Conservation (phyloP, 2,329 filamentous ascomycete species). For the Madurella mycetomatis region DNA sequence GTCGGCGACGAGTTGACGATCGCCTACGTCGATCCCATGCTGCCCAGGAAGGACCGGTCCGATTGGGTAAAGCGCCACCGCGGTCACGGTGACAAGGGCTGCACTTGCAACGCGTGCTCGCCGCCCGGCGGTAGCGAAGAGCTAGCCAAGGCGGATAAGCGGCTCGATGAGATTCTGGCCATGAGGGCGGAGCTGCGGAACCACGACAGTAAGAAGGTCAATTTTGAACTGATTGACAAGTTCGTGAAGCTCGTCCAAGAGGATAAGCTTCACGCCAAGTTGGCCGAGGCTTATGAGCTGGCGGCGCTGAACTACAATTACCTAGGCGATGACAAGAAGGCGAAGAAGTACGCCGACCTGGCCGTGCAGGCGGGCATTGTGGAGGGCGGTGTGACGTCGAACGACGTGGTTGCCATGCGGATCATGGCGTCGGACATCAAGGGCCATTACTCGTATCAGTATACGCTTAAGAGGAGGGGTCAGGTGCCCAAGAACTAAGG, state of each 20-base stretch:
- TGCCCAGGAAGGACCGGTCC: slow-evolving; percentile 27
- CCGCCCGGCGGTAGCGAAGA: slow-evolving; percentile 3
- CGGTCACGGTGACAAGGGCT: slow-evolving; percentile 31
- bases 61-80: slow-evolving; percentile 27
- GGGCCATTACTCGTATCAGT: slow-evolving; percentile 30
- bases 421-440: slow-evolving; percentile 31
- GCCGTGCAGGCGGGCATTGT: slow-evolving; percentile 34
- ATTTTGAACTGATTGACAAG: slow-evolving; percentile 29
- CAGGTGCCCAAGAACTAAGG: background rate
- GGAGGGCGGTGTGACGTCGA: slow-evolving; percentile 34
- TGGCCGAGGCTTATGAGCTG: slow-evolving; percentile 38
- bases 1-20: slow-evolving; percentile 38
- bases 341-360: slow-evolving; percentile 33
- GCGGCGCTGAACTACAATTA: slow-evolving; percentile 39
- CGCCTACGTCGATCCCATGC: slow-evolving; percentile 35
- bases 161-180: slow-evolving; percentile 26
- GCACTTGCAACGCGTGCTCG: slow-evolving; percentile 35
- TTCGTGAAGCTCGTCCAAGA: slow-evolving; percentile 32
- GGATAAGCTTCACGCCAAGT: slow-evolving; percentile 35
- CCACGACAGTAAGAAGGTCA: slow-evolving; percentile 24
- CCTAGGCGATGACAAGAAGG: slow-evolving; percentile 30
- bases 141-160: slow-evolving; percentile 27
- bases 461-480: slow-evolving; percentile 21
- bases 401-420: slow-evolving; percentile 34
- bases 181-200: slow-evolving; percentile 29